Percentiles rank a stretch among this genome's conserved stretches.
These are phyloP conservation scores for Pythium insidiosum DNA, from an alignment of 352 stramenopile species.

Conservation along the genomic window DNA sequence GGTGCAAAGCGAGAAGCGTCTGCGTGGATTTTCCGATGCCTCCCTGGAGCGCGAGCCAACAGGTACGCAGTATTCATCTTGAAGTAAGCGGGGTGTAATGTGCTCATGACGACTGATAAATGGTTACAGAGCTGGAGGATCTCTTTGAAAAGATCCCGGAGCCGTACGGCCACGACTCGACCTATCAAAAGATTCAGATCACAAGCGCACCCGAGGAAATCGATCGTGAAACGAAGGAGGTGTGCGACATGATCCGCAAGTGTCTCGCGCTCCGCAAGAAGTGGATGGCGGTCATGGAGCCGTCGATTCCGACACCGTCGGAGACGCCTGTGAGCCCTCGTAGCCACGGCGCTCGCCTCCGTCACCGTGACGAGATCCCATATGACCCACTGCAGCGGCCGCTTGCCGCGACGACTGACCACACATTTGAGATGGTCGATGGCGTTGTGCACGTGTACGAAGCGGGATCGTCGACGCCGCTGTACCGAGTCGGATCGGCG, in stretches of 20 bases:
- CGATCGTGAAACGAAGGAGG: slow-evolving; percentile 67
- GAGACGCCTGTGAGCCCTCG: slow-evolving; percentile 27
- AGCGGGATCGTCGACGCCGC: slow-evolving; percentile 13
- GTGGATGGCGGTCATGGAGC: slow-evolving; percentile 54
- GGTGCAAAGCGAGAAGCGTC: slow-evolving; percentile 60
- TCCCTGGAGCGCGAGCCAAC: slow-evolving; percentile 19
- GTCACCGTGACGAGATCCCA: slow-evolving; percentile 64
- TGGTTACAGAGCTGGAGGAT: slow-evolving; percentile 21
- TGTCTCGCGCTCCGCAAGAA: slow-evolving; percentile 60
- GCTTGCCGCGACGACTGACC: slow-evolving; percentile 32
- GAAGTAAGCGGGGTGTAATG: too few relatives aligned
- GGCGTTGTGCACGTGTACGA: slow-evolving; percentile 51
- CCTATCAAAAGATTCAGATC: slow-evolving; percentile 79
- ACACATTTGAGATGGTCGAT: slow-evolving; percentile 47
- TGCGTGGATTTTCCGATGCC: slow-evolving; percentile 36
- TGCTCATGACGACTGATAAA: not conserved
- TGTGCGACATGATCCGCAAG: slow-evolving; percentile 76
- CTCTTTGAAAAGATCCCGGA: slow-evolving; percentile 77
- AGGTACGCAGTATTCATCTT: slow-evolving; percentile 1
- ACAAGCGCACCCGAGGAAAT: slow-evolving; percentile 51
- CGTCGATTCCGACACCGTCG: slow-evolving; percentile 7
- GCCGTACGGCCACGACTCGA: slow-evolving; percentile 58
- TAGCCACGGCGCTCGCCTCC: slow-evolving; percentile 23
- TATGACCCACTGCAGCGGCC: slow-evolving; percentile 50
- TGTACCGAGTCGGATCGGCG: slow-evolving; percentile 31